These are phyloP conservation scores for Thelonectria discophora DNA, from an alignment of 2,329 filamentous ascomycete genomes.

Conservation along the genomic window DNA sequence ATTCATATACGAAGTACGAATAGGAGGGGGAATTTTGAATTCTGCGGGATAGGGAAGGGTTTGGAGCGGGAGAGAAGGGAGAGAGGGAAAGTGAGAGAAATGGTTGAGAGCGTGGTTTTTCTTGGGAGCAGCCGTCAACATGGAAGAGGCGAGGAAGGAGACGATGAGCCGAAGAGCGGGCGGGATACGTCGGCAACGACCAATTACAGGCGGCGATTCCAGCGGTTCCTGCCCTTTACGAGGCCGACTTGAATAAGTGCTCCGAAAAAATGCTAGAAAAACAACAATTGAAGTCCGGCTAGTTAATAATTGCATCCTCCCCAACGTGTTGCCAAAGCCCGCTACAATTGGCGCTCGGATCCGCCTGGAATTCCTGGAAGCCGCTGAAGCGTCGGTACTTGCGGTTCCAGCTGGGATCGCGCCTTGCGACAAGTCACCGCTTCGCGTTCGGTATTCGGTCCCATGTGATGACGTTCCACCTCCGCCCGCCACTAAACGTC, in stretches of 20 bases:
- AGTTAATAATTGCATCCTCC: slow-evolving; percentile 19
- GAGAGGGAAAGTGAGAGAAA: background rate
- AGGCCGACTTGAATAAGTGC: too few relatives aligned
- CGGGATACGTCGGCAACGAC: slow-evolving; percentile 41
- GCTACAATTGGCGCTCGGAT: slow-evolving; percentile 39
- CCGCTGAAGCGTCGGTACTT: background rate
- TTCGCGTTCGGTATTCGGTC: background rate
- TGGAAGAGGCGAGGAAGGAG: slow-evolving; percentile 13
- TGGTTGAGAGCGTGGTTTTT: background rate
- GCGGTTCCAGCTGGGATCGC: background rate
- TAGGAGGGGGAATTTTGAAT: background rate
- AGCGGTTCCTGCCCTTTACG: background rate
- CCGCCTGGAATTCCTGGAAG: background rate
- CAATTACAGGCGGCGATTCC: background rate
- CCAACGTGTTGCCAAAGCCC: slow-evolving; percentile 41
- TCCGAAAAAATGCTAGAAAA: too few relatives aligned
- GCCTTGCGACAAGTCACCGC: slow-evolving; percentile 2
- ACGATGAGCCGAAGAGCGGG: slow-evolving; percentile 14
- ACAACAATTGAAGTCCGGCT: background rate
- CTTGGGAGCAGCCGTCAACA: background rate
- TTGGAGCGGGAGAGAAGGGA: background rate
- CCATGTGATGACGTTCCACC: slow-evolving; percentile 29
- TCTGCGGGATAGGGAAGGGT: too few relatives aligned
- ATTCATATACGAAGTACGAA: background rate
- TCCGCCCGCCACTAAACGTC: slow-evolving; percentile 7